Base-by-base conservation (phyloP, 116 monocot genomes). In the Papilionanthe hybrid region DNA sequence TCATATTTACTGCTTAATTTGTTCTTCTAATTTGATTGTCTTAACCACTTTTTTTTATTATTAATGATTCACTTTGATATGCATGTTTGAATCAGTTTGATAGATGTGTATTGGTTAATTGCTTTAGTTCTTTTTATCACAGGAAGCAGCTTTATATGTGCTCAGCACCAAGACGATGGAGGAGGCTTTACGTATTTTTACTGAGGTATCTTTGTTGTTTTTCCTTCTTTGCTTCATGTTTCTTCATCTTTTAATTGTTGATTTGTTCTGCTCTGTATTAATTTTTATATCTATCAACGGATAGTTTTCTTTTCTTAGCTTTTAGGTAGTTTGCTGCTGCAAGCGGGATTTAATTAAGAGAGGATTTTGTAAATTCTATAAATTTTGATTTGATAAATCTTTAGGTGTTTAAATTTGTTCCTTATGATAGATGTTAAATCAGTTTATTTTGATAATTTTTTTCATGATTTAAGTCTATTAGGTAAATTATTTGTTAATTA, bases 91-190 rank as follows among this genome's bases (percentile, higher is more conserved):
- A 37, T 37, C 37, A 2, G 37, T 1, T 53, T 53, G 53, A 53
- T 53, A 53, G 4, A 53, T 4, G 53, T 11, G 13, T 4, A 15
- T 53, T 53, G 53, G 22, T 23, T 65, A 0, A 65, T 9, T 65
- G 5, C 17, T 13, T 30, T 32, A 1, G 12, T 0, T 68, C 37
- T 30, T 69, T 69, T 72, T 72, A 53, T 53, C 0, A 53, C 75
- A 90, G 90, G 86, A 90, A 78, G 86, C 76, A 81, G 90, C 88
- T 49, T 75, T 90, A 53, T 86, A 47, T 77, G 79, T 90, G 20
- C 29, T 87, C 43, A 85, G 75, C 18, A 88, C 79, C 50, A 85
- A 87, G 42, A 79, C 80, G 7, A 28, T 79, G 28, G 90, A 90
- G 43, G 85, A 90, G 56, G 90, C 90, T 37, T 55, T 88, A 28